Evolutionary conservation across 2,329 filamentous ascomycete species (phyloP), one percentile per base, ranked within the genome.

Genomic region (Fusarium sp.): DNA sequence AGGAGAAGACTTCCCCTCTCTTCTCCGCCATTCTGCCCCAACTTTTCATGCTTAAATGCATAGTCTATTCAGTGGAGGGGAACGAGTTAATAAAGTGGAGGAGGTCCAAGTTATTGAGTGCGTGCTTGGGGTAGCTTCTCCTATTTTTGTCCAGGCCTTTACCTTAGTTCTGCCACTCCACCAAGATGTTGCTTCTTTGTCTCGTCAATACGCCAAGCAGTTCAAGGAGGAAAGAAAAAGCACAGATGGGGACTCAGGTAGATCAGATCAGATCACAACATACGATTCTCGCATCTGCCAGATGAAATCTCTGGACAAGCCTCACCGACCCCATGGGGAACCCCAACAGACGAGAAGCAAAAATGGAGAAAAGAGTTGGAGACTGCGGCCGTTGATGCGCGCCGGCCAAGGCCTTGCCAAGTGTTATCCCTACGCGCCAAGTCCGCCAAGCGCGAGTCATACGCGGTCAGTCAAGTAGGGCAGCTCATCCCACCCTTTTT

Each of bases 1-100:
- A 26, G 4, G 46, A 11, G 24, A 39, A 12, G 4, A n/a, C 15
- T 22, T 46, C 41, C 43, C 32, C 28, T 34, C 28, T 31, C 7
- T 11, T 36, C 57, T 59, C 57, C 57, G 47, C 57, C 47, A 28
- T 59, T 26, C 35, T 22, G 38, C 42, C 54, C 54, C 54, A 60
- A 47, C 10, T 53, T 34, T 48, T 59, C 47, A 60, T 60, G 57
- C 57, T 48, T 59, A 60, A 59, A 48, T 53, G 29, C n/a, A 38
- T 13, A 13, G 1, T 36, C 36, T 58, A 39, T 53, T 26, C 4
- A 5, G n/a, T 4, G 6, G 8, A 22, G 26, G 35, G 1, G 3
- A 44, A 57, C 19, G 19, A 22, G 2, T 41, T 26, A 58, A 38
- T 58, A 31, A 6, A 5, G 13, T 4, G 6, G 6, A 22, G 26